Evolutionary conservation across 2,329 filamentous ascomycete species (phyloP), one percentile per base, ranked within the genome.

Genomic region (Xylariaceae sp.): DNA sequence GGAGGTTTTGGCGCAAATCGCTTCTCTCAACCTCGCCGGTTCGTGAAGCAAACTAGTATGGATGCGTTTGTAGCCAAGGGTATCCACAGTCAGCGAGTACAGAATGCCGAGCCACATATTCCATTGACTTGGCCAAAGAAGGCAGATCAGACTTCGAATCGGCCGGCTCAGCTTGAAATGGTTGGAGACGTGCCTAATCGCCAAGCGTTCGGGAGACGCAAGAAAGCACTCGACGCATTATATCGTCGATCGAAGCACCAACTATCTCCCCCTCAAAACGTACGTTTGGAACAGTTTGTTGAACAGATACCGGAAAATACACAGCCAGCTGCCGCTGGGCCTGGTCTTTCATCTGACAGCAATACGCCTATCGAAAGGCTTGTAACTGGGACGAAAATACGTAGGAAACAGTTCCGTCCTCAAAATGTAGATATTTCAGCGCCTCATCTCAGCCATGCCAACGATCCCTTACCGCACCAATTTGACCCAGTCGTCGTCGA

Each of bases 91-190:
- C 42, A 45, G 11, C 30, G 48, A 41, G 14, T 49, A 38, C 42
- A 35, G 22, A 36, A 33, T 42, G 45, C 19, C 15, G 27, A 47
- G 39, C 35, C 41, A 18, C 19, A 12, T 14, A 55, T 44, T 39
- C 55, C 14, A 43, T 49, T 22, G 30, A 33, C 44, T 17, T 7
- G 22, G 22, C 22, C 22, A 27, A 27, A 27, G 22, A 59, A 39
- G 45, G 51, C 54, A 9, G 43, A 47, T 51, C 55, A 51, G 50
- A 32, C 51, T 50, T 41, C 47, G 39, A 59, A 55, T 11, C 66
- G 79, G 45, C 78, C 77, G 17, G 82, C 81, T 5, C 80, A 83
- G 54, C 66, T 85, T 10, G 82, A 85, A 59, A 72, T 68, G 30
- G 68, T 71, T 9, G 70, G 73, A 32, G 51, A 60, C 31, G 66